phyloP scores from a whole-genome alignment of 1,284 basidiomycete genomes.

The Sanghuangporus weigelae region DNA sequence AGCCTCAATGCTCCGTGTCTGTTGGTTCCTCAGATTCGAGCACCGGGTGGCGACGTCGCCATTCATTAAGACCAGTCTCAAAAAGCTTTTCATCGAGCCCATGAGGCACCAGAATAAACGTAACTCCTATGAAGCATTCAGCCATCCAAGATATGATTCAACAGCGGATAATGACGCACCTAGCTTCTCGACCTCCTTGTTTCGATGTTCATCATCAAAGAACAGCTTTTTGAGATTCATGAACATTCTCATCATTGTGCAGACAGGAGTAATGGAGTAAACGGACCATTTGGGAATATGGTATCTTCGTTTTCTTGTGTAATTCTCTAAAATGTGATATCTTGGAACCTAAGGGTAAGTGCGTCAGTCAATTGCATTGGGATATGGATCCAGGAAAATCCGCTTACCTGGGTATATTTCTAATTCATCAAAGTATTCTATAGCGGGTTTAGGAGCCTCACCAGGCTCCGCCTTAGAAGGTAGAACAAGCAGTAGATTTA shows the following conservation, averaged over 20 bases:
- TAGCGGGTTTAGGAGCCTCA: constrained; percentile 44
- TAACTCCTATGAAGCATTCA: constrained; percentile 48
- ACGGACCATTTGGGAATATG: constrained; percentile 78
- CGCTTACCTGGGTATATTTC: constrained; percentile 78
- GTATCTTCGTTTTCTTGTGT: constrained; percentile 73
- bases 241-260: not conserved
- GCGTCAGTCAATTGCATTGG: constrained; percentile 4
- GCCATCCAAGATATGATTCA: constrained; percentile 18
- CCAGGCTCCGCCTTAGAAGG: constrained; percentile 34
- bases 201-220: constrained; percentile 78
- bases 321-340: constrained; percentile 74
- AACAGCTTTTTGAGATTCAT: constrained; percentile 50
- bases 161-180: constrained; percentile 34
- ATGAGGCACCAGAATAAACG: constrained; percentile 52
- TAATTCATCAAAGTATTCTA: constrained; percentile 70
- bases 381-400: not conserved
- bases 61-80: constrained; percentile 55
- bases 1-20: not conserved
- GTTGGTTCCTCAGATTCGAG: not conserved
- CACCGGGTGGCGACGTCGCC: constrained; percentile 35
- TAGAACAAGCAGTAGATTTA: constrained; percentile 64
- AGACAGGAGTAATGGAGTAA: constrained; percentile 6
- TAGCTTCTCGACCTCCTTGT: constrained; percentile 69
- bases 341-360: constrained; percentile 59
- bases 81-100: constrained; percentile 53